Percentiles rank a stretch among this genome's conserved stretches.
These are phyloP conservation scores for Eucalyptus polyanthemos DNA, from an alignment of 345 rosid genomes.

Conservation along the genomic window DNA sequence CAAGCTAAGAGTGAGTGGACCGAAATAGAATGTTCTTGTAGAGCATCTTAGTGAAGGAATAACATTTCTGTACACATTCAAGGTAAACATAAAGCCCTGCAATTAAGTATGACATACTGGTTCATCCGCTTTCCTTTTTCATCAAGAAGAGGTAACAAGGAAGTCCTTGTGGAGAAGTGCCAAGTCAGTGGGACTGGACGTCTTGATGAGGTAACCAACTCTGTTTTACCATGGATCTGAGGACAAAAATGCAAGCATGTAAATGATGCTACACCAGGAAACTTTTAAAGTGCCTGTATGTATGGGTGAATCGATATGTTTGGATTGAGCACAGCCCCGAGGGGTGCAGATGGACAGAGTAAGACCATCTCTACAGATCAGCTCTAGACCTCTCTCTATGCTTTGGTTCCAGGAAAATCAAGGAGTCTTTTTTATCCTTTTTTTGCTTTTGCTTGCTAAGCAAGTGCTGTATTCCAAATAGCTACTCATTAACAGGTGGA, in stretches of 20 bases:
- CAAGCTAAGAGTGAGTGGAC: not conserved
- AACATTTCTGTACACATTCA: not conserved
- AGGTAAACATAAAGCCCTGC: not conserved
- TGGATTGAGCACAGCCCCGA: not conserved
- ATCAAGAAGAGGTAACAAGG: conserved; percentile 71
- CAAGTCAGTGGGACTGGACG: conserved; percentile 97
- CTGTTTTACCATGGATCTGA: conserved; percentile 89
- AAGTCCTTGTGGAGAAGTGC: conserved; percentile 75
- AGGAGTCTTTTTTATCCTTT: not conserved
- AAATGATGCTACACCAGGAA: not conserved
- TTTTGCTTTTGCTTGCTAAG: not conserved
- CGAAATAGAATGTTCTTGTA: not conserved
- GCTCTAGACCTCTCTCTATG: not conserved
- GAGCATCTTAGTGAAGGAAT: not conserved
- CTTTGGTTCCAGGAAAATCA: not conserved
- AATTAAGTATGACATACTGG: conserved; percentile 26
- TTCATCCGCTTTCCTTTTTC: conserved; percentile 73
- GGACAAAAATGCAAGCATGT: not conserved
- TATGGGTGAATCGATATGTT: not conserved
- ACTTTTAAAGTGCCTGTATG: not conserved
- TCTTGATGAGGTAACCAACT: conserved; percentile 72
- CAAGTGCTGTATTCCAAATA: not conserved
- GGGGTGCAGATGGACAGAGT: not conserved
- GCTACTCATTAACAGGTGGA: not conserved
- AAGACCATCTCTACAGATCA: not conserved